Base-by-base conservation (phyloP, 2,329 filamentous ascomycete species). In the Apiospora phragmitis region DNA sequence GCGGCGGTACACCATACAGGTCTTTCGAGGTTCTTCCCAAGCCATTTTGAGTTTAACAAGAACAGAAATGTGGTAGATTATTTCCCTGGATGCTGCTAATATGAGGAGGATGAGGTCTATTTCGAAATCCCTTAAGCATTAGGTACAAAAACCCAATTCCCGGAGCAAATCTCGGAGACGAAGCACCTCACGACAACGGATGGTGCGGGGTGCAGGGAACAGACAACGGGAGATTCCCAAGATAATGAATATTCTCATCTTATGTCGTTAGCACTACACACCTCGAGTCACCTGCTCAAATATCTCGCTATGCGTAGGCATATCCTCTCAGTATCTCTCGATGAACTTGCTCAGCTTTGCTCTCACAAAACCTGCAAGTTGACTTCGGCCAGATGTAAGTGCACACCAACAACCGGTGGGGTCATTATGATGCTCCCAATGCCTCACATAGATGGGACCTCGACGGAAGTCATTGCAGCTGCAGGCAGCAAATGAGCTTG, bases 1-100 rank as follows among this genome's bases (percentile, higher is more conserved):
- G 81, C 89, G 90, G 75, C 92, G 90, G 81, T 93, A 93, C 26
- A 72, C 45, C 71, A 72, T 72, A 26, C 71, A 69, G 21, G 71
- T 72, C 59, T 72, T 72, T 65, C 71, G 69, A 59, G 71, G 71
- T 70, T 72, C 71, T 69, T 70, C 69, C 66, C 68, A 72, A 1
- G 71, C 71, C 71, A 72, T 72, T 55, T 38, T 68, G 55, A 24
- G 16, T 16, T n/a, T 38, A 29, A n/a, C n/a, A n/a, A n/a, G n/a
- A n/a, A n/a, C n/a, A n/a, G n/a, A 45, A 8, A 43, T 18, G 3
- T 43, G 5, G 8, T 21, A n/a, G 18, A 3, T 21, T n/a, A 18
- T 4, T 14, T 49, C 12, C n/a, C 3, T 12, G n/a, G 2, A 4
- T 38, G 38, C 29, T 38, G 18, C 18, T 14, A n/a, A 62, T 4